A percentile compares a stretch with the other conserved stretches of the same genome.
Evolutionary conservation across 2,329 filamentous ascomycete species (phyloP).

Genomic region (Fusarium oxysporum): DNA sequence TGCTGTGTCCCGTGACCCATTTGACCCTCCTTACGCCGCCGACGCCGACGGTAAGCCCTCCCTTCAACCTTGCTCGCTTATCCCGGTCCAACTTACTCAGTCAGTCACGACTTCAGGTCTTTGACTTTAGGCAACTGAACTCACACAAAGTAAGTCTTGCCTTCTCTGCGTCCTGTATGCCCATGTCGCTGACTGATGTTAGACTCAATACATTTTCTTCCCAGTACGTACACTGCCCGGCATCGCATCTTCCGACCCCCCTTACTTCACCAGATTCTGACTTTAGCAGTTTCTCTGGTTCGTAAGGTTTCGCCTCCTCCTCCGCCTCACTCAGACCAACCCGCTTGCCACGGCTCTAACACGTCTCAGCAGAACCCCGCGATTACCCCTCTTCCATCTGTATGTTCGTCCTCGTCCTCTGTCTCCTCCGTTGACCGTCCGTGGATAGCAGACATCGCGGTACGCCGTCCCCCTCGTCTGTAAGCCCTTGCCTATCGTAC

Average conservation of each 20-base stretch:
- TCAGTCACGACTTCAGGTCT: neutral
- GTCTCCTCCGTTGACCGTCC: neutral
- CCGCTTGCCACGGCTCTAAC: neutral
- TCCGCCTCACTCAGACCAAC: neutral
- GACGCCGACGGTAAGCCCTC: neutral
- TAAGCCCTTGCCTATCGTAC: neutral
- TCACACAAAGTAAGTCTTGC: neutral
- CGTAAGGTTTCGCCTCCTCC: too few species aligned
- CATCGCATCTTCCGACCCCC: neutral
- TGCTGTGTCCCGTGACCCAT: neutral
- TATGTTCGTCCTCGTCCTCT: neutral
- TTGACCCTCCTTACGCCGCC: neutral
- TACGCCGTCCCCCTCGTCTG: neutral
- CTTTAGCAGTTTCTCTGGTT: too few species aligned
- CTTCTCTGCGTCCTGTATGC: too few species aligned
- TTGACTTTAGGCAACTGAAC: neutral
- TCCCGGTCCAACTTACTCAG: neutral
- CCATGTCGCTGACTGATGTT: neutral
- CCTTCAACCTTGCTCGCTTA: neutral
- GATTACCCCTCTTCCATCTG: neutral
- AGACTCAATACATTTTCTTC: neutral
- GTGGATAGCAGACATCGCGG: neutral
- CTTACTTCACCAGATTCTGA: too few species aligned
- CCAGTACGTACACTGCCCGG: neutral
- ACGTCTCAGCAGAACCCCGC: neutral